These are phyloP conservation scores for Acacia melanoxylon DNA, from an alignment of 306 rosid genomes.

Conservation along the genomic window DNA sequence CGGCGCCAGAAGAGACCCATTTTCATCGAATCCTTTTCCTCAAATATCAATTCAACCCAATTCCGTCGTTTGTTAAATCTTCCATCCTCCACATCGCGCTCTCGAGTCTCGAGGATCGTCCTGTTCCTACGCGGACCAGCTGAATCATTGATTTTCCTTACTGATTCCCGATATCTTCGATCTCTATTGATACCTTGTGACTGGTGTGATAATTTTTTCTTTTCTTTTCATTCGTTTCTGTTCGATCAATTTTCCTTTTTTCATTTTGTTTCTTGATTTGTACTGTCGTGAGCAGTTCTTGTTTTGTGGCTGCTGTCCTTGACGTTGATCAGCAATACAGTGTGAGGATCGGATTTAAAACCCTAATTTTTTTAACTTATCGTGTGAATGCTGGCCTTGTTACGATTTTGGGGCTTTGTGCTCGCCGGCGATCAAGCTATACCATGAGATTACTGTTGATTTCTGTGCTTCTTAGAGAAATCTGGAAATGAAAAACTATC, in stretches of 20 bases:
- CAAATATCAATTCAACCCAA: neutral
- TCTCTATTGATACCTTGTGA: constrained; percentile 36
- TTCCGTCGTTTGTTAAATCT: neutral
- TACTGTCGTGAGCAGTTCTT: neutral
- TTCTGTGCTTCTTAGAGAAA: neutral
- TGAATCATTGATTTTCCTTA: neutral
- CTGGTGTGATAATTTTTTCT: neutral
- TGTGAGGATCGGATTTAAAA: constrained; percentile 13
- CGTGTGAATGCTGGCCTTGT: neutral
- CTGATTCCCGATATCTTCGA: neutral
- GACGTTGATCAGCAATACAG: neutral
- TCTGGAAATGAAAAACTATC: neutral
- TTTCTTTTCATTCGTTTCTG: neutral
- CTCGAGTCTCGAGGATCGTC: neutral
- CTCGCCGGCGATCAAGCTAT: neutral
- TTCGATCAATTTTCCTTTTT: neutral
- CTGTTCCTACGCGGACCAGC: neutral
- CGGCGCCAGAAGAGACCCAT: neutral
- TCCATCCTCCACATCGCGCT: neutral
- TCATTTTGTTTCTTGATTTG: neutral
- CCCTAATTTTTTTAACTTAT: constrained; percentile 2
- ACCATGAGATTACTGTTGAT: neutral
- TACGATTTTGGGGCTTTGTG: neutral
- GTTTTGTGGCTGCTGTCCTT: neutral
- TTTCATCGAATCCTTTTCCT: neutral